Percentiles rank a stretch among this genome's conserved stretches.
Conservation (phyloP, 2,329 filamentous ascomycete species). For the Paecilomyces niveus region DNA sequence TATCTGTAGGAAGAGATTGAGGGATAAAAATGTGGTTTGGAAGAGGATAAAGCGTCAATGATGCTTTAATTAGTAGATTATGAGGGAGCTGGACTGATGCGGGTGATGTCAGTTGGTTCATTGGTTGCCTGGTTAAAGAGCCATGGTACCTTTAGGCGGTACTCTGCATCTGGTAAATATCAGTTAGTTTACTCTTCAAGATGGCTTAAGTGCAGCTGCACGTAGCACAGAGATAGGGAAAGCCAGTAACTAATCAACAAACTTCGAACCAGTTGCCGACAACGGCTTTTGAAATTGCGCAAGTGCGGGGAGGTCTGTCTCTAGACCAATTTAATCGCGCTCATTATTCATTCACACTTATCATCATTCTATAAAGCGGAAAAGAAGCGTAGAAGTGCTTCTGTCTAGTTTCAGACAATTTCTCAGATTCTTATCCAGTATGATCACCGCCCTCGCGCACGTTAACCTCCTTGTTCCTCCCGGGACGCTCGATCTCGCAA, state of each 20-base stretch:
- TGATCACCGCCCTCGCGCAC: constrained; percentile 51
- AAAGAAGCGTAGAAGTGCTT: background rate
- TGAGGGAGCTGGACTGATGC: background rate
- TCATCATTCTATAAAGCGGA: background rate
- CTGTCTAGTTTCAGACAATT: background rate
- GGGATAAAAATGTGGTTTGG: background rate
- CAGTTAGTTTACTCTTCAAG: background rate
- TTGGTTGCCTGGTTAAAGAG: too few species aligned
- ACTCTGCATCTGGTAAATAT: background rate
- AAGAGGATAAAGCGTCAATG: too few species aligned
- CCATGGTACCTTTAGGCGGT: too few species aligned
- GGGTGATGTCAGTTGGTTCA: too few species aligned
- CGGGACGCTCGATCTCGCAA: constrained; percentile 45
- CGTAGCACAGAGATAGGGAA: too few species aligned
- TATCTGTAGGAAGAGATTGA: background rate
- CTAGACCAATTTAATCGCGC: background rate
- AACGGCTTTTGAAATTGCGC: background rate
- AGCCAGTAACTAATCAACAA: background rate
- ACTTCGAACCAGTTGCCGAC: background rate
- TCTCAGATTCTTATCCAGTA: constrained; percentile 8
- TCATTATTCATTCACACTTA: background rate
- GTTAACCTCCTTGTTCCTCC: constrained; percentile 53
- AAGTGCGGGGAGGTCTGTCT: background rate
- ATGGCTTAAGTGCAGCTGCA: background rate
- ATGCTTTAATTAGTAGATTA: background rate